Evolutionary conservation across 1,139 yeast species (phyloP), one percentile per base, ranked within the genome.

Genomic region (Debaryomyces coudertii): DNA sequence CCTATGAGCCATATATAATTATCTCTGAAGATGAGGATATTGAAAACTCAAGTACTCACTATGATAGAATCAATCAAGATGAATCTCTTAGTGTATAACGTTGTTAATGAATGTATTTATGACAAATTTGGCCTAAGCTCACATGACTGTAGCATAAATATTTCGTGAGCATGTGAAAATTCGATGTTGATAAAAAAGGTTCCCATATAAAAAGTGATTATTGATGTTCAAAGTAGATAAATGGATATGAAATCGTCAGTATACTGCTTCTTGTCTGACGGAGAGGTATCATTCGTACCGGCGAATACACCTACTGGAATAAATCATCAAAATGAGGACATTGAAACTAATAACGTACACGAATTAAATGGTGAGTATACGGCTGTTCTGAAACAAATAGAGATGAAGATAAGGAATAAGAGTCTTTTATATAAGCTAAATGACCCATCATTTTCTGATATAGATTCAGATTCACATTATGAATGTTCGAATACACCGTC

Each of bases 371-470:
- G 59, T 48, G 54, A 46, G 16, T 46, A 52, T 20, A n/a, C 20
- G 14, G 25, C 29, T 12, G 28, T 43, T 8, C 14, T 42, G 7
- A 22, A 23, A 14, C 25, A 35, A 15, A 53, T 54, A 36, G 63
- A 63, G 47, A 53, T 66, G 44, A 69, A 68, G 49, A 56, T 70
- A 35, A 65, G 63, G 46, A 68, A 69, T 49, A 67, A 65, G 47
- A 75, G 73, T 55, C 59, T 74, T 14, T 55, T 75, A 36, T 75
- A 74, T 54, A 61, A 70, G 43, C 60, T 75, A 36, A 75, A 75
- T 53, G 74, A 75, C 53, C 79, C 79, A 5, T 69, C 76, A 6
- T 55, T 68, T 30, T 69, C 76, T 1, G 79, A 73, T 47, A 52
- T 67, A 8, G 77, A 73, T 40, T 61, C 65, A 1, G 76, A 71